Conservation (phyloP, 2,329 filamentous ascomycete species). For the Emericellopsis atlantica region DNA sequence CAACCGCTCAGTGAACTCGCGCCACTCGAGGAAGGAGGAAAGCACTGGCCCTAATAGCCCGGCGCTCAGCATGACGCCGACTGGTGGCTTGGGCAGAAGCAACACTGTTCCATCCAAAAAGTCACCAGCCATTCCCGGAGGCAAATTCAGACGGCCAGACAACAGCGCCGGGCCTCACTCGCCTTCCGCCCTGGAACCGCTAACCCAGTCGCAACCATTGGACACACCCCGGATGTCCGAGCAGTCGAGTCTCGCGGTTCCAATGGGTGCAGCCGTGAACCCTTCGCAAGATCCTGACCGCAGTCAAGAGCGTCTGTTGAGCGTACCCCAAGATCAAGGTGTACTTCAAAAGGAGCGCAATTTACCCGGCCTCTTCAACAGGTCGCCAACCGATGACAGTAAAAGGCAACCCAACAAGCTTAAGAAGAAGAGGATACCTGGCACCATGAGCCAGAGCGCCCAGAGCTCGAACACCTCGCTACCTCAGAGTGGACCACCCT, state of each 20-base stretch:
- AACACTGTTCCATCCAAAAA: slow-evolving; percentile 91
- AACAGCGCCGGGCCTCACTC: slow-evolving; percentile 16
- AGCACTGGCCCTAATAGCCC: slow-evolving; percentile 58
- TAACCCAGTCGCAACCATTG: slow-evolving; percentile 18
- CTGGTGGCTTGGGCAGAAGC: slow-evolving; percentile 49
- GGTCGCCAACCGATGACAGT: slow-evolving; percentile 49
- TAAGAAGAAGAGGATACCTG: slow-evolving; percentile 70
- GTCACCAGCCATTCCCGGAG: slow-evolving; percentile 58
- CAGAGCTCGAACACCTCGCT: slow-evolving; percentile 82
- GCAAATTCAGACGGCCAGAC: slow-evolving; percentile 42
- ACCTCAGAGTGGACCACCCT: slow-evolving; percentile 8
- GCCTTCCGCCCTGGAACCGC: slow-evolving; percentile 21
- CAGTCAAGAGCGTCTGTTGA: slow-evolving; percentile 36
- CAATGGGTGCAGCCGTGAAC: slow-evolving; percentile 10
- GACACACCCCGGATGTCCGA: slow-evolving; percentile 10
- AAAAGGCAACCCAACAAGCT: slow-evolving; percentile 78
- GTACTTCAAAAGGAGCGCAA: slow-evolving; percentile 55
- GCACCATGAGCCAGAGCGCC: slow-evolving; percentile 70
- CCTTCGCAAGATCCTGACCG: slow-evolving; percentile 20
- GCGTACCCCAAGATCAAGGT: slow-evolving; percentile 23
- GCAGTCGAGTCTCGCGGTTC: slow-evolving; percentile 15
- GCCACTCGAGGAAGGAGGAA: slow-evolving; percentile 65
- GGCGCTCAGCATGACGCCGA: slow-evolving; percentile 37
- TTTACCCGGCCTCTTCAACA: slow-evolving; percentile 57
- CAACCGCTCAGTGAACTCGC: slow-evolving; percentile 89